Base-by-base conservation (phyloP, 2,329 filamentous ascomycete genomes). In the Curvularia verruculosa region DNA sequence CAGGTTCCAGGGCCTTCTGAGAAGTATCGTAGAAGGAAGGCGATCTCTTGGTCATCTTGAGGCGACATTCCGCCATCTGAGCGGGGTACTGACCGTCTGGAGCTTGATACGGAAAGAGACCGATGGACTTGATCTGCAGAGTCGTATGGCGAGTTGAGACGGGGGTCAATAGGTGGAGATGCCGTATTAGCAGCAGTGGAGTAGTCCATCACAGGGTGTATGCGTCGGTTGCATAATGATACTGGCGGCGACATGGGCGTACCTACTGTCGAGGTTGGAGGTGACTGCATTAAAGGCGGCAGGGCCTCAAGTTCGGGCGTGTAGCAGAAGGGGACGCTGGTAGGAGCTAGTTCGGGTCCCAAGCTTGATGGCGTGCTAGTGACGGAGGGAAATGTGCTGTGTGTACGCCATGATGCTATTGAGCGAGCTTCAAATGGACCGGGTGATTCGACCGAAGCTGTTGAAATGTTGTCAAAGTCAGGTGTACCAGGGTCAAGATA, bases 11-110 rank as follows among this genome's bases (percentile, higher is more conserved):
- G 80, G 0, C 80, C 81, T 71, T 87, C 84, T 2, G 84, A 83
- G 66, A 86, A 87, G 70, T 86, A 84, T 24, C 85, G 77, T 48
- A 87, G 74, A 1, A 87, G 77, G 63, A 84, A 87, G n/a, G 84
- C 82, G 55, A 84, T 79, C 64, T 87, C 84, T 60, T 84, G 82
- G 49, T 86, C 83, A 49, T 70, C 65, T 31, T 74, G 70, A 3
- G 60, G 63, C 8, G 66, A 29, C 66, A 63, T 56, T 9, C 71
- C 70, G 15, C 54, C 49, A 36, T 64, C 60, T 3, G 63, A 63
- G 1, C 59, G 62, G 15, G 70, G 67, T 3, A 68, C 63, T 18
- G 71, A 69, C 41, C 63, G 63, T 36, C 62, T 63, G 40, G 64
- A 64, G 31, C 62, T 63, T n/a, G 68, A 59, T n/a, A 65, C 59